Evolutionary conservation across 495 filamentous ascomycete genomes (phyloP), one percentile per base, ranked within the genome.

Genomic region (Aspergillus homomorphus): DNA sequence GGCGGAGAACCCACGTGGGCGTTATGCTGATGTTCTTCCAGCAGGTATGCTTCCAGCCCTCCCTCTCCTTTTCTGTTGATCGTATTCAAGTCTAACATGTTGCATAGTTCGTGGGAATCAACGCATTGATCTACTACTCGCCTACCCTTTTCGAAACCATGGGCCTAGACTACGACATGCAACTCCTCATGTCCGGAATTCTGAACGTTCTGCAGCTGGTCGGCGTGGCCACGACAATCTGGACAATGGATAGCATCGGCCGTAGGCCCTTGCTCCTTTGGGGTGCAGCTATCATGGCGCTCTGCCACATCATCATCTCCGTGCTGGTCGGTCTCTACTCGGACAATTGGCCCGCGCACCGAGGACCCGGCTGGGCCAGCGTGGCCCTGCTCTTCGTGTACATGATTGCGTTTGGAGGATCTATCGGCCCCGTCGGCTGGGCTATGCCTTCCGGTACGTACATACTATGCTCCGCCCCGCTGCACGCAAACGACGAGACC

Each of bases 101-200:
- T 10, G n/a, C 2, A 9, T 33, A 81, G 67, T 81, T 80, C 30
- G 72, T 77, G 0, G 77, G 76, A 1, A 79, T 82, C 58, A 80
- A 81, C 53, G 79, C 77, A 6, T 58, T 80, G 0, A 77, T 80
- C n/a, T 83, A 84, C 66, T 86, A 84, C 65, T 76, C 73, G 0
- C 83, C 83, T 0, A 82, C 77, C 0, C 69, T 87, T 0, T 87
- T 85, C 58, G 60, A 73, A n/a, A 82, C 78, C 0, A 81, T 85
- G 74, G 83, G 84, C 8, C 72, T 85, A 9, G 67, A 80, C 51
- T 73, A 75, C 51, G 71, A 72, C 42, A 83, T 84, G 80, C 80
- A 82, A 53, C 71, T 86, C 9, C 73, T 82, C 55, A 82, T 86
- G 75, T 82, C 81, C 5, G 83, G 84, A 15, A 77, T 86, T 19